Evolutionary conservation across 192 early-diverging fungal genomes (phyloP).

Genomic region (Podila verticillata): DNA sequence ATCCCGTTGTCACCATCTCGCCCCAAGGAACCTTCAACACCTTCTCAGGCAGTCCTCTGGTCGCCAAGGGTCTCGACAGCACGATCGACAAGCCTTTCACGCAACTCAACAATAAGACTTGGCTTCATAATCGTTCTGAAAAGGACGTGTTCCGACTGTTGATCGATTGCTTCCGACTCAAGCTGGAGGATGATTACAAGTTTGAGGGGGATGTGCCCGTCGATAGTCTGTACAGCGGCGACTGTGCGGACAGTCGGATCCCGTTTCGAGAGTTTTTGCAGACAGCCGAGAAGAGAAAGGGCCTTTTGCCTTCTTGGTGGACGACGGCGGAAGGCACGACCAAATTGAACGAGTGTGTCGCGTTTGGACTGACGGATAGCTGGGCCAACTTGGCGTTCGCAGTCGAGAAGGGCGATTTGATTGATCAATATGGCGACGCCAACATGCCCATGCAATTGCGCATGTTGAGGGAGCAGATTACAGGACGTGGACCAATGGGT

Average conservation of each 20-base stretch:
- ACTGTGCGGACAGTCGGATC: conserved; percentile 2
- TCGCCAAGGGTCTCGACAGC: conserved; percentile 14
- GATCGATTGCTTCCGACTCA: conserved; percentile 27
- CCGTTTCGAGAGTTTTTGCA: conserved; percentile 11
- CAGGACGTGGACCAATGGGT: conserved; percentile 12
- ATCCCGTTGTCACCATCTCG: conserved; percentile 9
- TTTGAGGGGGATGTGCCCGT: conserved; percentile 15
- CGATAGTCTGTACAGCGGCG: conserved; percentile 20
- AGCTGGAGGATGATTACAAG: conserved; percentile 28
- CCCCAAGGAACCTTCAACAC: conserved; percentile 13
- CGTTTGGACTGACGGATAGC: conserved; percentile 8
- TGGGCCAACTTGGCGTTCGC: conserved; percentile 13
- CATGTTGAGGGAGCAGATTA: conserved; percentile 31
- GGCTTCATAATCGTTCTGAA: conserved; percentile 19
- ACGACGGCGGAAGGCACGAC: conserved; percentile 4
- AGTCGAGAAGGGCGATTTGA: conserved; percentile 13
- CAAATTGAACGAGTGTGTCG: conserved; percentile 12
- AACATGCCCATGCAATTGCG: conserved; percentile 39
- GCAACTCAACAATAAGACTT: conserved; percentile 18
- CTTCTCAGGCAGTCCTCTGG: conserved; percentile 8
- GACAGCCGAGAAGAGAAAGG: background rate
- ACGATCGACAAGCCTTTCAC: conserved; percentile 12
- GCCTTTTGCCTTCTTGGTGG: conserved; percentile 25
- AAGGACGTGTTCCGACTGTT: conserved; percentile 22
- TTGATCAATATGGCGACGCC: conserved; percentile 22